Percentiles rank a stretch among this genome's conserved stretches.
phyloP scores from a whole-genome alignment of 1,139 yeast species.

The Yamadazyma aaseri region DNA sequence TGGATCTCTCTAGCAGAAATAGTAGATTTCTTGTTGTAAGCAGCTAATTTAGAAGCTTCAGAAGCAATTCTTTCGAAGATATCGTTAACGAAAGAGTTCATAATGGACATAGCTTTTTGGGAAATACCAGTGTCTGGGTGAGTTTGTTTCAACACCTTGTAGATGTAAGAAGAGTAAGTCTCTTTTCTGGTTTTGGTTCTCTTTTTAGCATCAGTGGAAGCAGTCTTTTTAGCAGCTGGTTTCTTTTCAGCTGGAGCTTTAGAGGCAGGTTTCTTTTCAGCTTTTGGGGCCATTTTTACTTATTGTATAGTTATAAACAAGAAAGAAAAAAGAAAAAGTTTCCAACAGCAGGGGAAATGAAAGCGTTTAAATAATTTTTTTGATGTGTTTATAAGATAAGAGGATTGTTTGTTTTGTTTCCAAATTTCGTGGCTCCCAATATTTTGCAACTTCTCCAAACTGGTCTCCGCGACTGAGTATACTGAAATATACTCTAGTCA shows the following conservation, averaged over 20 bases:
- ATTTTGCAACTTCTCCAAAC: conserved; percentile 1
- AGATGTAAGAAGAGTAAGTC: conserved; percentile 97
- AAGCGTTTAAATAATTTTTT: conserved; percentile 8
- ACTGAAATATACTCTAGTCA: conserved; percentile 1
- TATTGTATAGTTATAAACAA: background rate
- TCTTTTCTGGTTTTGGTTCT: conserved; percentile 98
- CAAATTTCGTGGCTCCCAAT: background rate
- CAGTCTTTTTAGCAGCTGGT: conserved; percentile 94
- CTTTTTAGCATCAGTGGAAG: conserved; percentile 84
- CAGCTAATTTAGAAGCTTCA: conserved; percentile 99
- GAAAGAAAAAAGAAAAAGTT: conserved; percentile 9
- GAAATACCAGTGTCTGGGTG: conserved; percentile 99
- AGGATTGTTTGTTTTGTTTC: background rate
- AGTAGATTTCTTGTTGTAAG: conserved; percentile 98
- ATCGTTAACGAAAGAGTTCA: conserved; percentile 98
- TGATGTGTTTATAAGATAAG: background rate
- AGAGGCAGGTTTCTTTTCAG: conserved; percentile 98
- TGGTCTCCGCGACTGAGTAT: background rate
- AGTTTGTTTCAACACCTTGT: conserved; percentile 98
- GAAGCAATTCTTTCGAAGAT: conserved; percentile 93
- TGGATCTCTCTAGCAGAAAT: conserved; percentile 99
- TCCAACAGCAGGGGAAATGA: conserved; percentile 9
- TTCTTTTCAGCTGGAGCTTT: conserved; percentile 98
- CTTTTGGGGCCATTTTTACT: conserved; percentile 89
- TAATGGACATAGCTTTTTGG: conserved; percentile 97